phyloP scores from a whole-genome alignment of 129 eudicot species.

The Ambrosia artemisiifolia region DNA sequence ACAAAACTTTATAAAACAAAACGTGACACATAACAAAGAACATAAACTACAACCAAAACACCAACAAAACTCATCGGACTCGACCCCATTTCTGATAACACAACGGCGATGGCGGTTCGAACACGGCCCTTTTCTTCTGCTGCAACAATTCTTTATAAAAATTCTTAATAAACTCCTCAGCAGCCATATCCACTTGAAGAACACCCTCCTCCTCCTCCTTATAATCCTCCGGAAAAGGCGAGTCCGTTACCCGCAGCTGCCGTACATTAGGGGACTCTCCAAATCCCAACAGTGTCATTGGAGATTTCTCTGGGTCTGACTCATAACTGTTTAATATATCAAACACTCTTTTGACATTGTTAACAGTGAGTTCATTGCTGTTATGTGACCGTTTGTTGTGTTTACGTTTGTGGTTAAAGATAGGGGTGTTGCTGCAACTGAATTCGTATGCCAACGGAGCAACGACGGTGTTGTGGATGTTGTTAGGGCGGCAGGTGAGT shows the following conservation, averaged over 20 bases:
- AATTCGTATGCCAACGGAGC: constrained; percentile 68
- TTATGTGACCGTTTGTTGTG: constrained; percentile 20
- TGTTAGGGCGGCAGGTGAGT: constrained; percentile 46
- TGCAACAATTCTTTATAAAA: constrained; percentile 59
- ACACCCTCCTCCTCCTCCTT: constrained; percentile 43
- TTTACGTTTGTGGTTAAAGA: constrained; percentile 30
- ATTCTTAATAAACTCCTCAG: constrained; percentile 73
- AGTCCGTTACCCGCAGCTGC: constrained; percentile 71
- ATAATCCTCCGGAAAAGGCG: constrained; percentile 55
- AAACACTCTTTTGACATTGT: constrained; percentile 40
- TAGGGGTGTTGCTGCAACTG: constrained; percentile 70
- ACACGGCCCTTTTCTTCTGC: constrained; percentile 46
- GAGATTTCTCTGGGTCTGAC: constrained; percentile 36
- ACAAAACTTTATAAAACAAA: not conserved
- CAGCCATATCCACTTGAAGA: constrained; percentile 60
- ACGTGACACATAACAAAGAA: not conserved
- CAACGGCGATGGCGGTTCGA: constrained; percentile 52
- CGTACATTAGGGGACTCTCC: constrained; percentile 56
- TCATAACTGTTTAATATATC: constrained; percentile 42
- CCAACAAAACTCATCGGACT: constrained; percentile 22
- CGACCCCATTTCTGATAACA: constrained; percentile 39
- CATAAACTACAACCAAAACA: constrained; percentile 10
- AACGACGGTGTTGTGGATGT: constrained; percentile 40
- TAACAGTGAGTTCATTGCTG: not conserved
- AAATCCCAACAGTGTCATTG: constrained; percentile 53